These are phyloP conservation scores for Inonotus obliquus DNA, from an alignment of 1,284 basidiomycete species.

Conservation along the genomic window DNA sequence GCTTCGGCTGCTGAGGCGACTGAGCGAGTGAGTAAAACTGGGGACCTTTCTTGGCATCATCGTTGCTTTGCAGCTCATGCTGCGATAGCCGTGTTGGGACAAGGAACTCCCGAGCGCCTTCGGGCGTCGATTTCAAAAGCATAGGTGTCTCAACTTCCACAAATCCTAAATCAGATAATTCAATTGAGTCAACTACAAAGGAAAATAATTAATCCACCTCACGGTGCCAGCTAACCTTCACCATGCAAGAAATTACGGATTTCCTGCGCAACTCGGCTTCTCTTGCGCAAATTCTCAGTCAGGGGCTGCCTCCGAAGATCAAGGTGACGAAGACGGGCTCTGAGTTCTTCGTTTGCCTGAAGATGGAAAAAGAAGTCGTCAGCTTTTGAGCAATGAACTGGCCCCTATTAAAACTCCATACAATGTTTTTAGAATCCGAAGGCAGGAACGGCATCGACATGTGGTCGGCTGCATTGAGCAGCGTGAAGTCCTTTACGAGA, in stretches of 20 bases:
- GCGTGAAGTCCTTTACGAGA: conserved; percentile 58
- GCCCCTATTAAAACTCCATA: conserved; percentile 35
- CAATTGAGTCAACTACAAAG: background rate
- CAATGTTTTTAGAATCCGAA: conserved; percentile 67
- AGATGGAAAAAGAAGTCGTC: background rate
- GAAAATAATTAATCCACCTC: background rate
- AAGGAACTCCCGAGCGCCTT: conserved; percentile 92
- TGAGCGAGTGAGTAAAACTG: conserved; percentile 90
- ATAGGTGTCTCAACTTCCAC: conserved; percentile 92
- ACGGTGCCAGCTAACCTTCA: conserved; percentile 45
- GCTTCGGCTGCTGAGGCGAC: conserved; percentile 95
- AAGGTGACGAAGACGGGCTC: conserved; percentile 82
- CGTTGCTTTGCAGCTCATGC: background rate
- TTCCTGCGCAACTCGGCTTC: conserved; percentile 77
- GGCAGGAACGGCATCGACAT: conserved; percentile 75
- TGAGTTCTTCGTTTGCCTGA: conserved; percentile 81
- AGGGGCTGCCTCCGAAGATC: conserved; percentile 77
- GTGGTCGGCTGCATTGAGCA: conserved; percentile 74
- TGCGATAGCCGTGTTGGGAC: conserved; percentile 72
- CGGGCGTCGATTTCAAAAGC: conserved; percentile 88
- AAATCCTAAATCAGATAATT: conserved; percentile 51
- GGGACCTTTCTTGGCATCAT: conserved; percentile 27
- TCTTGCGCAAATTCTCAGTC: conserved; percentile 72
- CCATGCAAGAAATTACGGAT: conserved; percentile 73
- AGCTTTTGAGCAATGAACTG: background rate